Conservation (phyloP, 306 rosid species). For the Mimosa pudica region DNA sequence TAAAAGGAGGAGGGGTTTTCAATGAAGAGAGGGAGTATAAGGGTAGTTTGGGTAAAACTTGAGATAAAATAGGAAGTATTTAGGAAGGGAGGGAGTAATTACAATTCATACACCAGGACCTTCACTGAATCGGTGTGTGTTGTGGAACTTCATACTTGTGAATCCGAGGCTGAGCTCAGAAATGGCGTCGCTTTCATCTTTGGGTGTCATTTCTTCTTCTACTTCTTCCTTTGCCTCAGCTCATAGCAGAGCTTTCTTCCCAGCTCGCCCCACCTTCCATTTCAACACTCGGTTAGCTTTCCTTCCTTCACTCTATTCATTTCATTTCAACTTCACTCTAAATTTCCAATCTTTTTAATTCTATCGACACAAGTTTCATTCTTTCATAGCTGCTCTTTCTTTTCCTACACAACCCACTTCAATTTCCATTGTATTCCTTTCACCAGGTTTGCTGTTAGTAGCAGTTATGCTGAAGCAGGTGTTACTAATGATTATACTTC, state of each 20-base stretch:
- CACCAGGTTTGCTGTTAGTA: conserved; percentile 58
- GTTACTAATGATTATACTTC: conserved; percentile 44
- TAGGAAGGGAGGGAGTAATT: no score
- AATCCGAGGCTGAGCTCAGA: neutral
- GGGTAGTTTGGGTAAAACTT: no score
- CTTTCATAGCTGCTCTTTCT: neutral
- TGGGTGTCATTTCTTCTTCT: conserved; percentile 50
- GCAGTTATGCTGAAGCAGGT: conserved; percentile 66
- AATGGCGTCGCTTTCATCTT: conserved; percentile 69
- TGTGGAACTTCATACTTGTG: neutral
- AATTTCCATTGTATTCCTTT: neutral
- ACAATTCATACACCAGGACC: no score
- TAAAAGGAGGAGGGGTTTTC: no score
- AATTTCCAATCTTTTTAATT: no score
- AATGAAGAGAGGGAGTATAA: no score
- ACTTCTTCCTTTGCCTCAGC: conserved; percentile 45
- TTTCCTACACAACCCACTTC: neutral
- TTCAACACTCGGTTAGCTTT: conserved; percentile 52
- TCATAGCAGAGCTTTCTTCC: conserved; percentile 39
- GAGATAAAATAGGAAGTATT: no score
- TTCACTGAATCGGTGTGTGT: neutral
- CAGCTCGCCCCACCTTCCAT: conserved; percentile 46
- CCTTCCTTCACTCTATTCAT: conserved; percentile 12
- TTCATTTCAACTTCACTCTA: neutral
- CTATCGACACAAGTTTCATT: no score